phyloP scores from a whole-genome alignment of 129 eudicot genomes.

The Smallanthus sonchifolius region DNA sequence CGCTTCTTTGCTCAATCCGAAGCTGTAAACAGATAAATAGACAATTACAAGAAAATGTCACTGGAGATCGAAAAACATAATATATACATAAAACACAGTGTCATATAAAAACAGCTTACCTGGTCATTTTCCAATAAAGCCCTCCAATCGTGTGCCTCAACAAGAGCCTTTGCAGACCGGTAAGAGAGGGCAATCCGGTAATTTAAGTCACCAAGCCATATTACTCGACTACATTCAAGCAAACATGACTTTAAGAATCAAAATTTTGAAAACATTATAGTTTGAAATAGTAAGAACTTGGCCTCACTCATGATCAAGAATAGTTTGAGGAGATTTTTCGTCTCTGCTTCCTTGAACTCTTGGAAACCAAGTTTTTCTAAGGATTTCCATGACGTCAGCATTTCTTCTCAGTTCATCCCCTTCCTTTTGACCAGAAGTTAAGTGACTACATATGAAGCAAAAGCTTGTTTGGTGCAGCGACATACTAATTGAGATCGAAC shows the following conservation, averaged over 20 bases:
- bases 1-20: conserved; percentile 66
- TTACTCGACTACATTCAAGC: conserved; percentile 56
- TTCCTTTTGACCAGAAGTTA: conserved; percentile 86
- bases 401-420: conserved; percentile 85
- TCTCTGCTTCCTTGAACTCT: conserved; percentile 58
- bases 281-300: neutral
- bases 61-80: neutral
- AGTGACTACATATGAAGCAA: conserved; percentile 90
- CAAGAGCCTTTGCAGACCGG: conserved; percentile 79
- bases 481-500: conserved; percentile 88
- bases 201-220: conserved; percentile 98
- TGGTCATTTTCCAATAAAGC: conserved; percentile 86
- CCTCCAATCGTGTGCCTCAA: conserved; percentile 83
- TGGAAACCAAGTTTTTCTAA: conserved; percentile 82
- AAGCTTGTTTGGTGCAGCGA: conserved; percentile 88
- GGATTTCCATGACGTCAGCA: conserved; percentile 77
- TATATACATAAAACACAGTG: neutral
- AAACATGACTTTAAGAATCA: conserved; percentile 7
- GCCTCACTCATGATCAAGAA: conserved; percentile 80
- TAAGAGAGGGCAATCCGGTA: conserved; percentile 80
- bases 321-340: conserved; percentile 68
- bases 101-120: conserved; percentile 33
- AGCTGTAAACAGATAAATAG: conserved; percentile 41
- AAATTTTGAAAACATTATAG: neutral
- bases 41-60: neutral